Conservation (phyloP, 352 stramenopile species). For the Globisporangium emineosum region DNA sequence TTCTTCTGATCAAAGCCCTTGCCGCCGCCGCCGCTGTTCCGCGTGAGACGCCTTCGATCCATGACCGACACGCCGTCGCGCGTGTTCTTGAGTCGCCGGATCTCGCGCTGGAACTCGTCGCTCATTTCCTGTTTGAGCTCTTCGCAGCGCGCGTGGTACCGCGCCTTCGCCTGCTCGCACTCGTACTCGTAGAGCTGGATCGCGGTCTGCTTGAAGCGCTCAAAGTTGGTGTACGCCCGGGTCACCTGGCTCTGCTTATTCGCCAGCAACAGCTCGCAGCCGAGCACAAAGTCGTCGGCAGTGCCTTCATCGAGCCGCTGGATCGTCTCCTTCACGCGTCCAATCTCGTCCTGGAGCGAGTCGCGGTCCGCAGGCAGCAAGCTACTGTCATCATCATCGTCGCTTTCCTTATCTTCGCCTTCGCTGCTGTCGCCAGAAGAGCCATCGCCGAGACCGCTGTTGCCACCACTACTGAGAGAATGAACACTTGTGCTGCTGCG, state of each 20-base stretch:
- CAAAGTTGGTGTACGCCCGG: constrained; percentile 28
- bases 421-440: constrained; percentile 18
- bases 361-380: constrained; percentile 22
- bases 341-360: constrained; percentile 31
- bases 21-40: constrained; percentile 19
- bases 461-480: not conserved
- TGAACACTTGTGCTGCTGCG: not conserved
- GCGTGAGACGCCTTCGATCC: constrained; percentile 41
- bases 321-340: constrained; percentile 24
- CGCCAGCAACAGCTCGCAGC: constrained; percentile 25
- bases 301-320: constrained; percentile 27
- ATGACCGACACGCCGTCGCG: constrained; percentile 67
- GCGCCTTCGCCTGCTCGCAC: constrained; percentile 30
- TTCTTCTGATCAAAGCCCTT: constrained; percentile 17
- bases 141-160: constrained; percentile 40
- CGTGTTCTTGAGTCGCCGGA: constrained; percentile 45
- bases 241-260: constrained; percentile 22
- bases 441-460: constrained; percentile 4
- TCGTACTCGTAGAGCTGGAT: constrained; percentile 40
- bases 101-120: constrained; percentile 48
- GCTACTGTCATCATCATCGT: constrained; percentile 12
- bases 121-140: constrained; percentile 54
- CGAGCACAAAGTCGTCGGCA: constrained; percentile 34
- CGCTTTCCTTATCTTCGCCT: constrained; percentile 11
- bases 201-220: constrained; percentile 26